Conservation (phyloP, 768 basidiomycete genomes). For the Tricholoma terreum region DNA sequence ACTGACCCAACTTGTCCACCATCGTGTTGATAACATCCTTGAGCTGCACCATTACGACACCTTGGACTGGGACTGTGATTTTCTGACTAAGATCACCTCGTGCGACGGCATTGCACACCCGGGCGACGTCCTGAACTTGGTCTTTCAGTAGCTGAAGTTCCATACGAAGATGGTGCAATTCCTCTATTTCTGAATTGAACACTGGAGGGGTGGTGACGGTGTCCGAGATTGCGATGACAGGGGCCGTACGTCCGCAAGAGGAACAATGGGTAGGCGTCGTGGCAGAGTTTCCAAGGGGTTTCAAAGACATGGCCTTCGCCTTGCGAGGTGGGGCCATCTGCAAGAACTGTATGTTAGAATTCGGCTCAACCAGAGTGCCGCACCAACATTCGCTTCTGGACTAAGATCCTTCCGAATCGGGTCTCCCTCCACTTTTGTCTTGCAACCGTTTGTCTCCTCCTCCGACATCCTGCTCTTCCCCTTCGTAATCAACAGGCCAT, state of each 20-base stretch:
- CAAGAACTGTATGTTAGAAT: too few relatives aligned
- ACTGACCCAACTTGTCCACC: conserved; percentile 54
- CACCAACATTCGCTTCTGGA: neutral
- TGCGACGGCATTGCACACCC: conserved; percentile 79
- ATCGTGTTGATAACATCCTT: conserved; percentile 77
- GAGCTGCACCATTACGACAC: conserved; percentile 76
- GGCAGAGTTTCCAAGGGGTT: neutral
- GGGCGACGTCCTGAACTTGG: conserved; percentile 81
- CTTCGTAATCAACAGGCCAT: neutral
- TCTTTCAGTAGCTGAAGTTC: conserved; percentile 78
- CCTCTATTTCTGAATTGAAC: neutral
- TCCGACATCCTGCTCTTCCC: neutral
- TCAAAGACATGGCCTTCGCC: neutral
- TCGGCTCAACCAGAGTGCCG: neutral
- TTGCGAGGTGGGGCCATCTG: neutral
- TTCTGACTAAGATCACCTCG: conserved; percentile 74
- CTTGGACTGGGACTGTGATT: conserved; percentile 75
- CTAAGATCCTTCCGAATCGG: too few relatives aligned
- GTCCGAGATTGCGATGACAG: neutral
- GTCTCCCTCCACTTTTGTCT: neutral
- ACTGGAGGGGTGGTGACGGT: neutral
- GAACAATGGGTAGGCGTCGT: neutral
- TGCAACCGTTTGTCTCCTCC: neutral
- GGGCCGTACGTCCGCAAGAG: neutral
- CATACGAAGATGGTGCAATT: conserved; percentile 3